phyloP scores from a whole-genome alignment of 495 filamentous ascomycete genomes.

The Trichoderma erinaceum region DNA sequence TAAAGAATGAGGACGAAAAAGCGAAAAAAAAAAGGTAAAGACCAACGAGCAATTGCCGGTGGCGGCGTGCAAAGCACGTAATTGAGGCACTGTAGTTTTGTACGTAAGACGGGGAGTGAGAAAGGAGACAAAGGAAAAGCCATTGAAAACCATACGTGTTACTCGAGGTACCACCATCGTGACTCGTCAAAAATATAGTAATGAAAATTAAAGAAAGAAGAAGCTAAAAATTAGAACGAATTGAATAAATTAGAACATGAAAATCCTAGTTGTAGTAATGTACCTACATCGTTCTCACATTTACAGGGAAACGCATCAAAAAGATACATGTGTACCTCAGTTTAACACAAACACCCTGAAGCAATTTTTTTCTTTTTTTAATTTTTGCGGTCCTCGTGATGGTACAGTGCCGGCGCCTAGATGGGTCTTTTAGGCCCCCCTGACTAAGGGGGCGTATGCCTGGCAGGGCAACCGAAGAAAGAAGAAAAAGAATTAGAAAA shows the following conservation, averaged over 20 bases:
- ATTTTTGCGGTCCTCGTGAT: constrained; percentile 13
- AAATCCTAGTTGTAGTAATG: neutral
- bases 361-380: neutral
- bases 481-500: neutral
- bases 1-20: neutral
- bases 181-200: neutral
- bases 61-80: neutral
- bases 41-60: neutral
- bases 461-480: neutral
- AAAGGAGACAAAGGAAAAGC: neutral
- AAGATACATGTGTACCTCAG: neutral
- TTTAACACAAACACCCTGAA: neutral
- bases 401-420: constrained; percentile 8
- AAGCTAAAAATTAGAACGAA: neutral
- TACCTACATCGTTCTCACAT: neutral
- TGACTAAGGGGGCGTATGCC: neutral
- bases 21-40: neutral
- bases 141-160: neutral
- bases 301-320: neutral
- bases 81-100: neutral
- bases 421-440: neutral
- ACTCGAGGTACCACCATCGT: neutral
- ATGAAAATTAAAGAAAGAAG: neutral
- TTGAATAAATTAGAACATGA: neutral
- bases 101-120: neutral